Base-by-base conservation (phyloP, 352 stramenopile genomes). In the Pythium guiyangense region DNA sequence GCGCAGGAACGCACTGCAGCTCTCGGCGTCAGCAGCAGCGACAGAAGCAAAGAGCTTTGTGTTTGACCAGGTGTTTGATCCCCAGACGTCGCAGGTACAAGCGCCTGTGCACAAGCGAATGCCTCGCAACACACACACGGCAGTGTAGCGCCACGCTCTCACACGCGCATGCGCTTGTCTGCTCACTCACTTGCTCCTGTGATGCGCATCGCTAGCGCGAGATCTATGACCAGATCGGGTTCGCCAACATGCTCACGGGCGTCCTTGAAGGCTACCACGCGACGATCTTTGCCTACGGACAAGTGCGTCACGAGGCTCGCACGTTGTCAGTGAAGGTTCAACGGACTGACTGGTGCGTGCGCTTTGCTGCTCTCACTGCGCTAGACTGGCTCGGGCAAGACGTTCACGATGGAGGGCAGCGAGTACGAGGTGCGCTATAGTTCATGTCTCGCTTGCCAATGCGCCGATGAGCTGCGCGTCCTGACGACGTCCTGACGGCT, bases 341-440 rank as follows among this genome's bases (percentile, higher is more conserved):
- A n/a, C n/a, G n/a, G n/a, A n/a, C n/a, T n/a, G n/a, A n/a, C n/a
- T n/a, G n/a, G n/a, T n/a, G n/a, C n/a, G n/a, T n/a, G n/a, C n/a
- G n/a, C n/a, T n/a, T n/a, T n/a, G n/a, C n/a, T n/a, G n/a, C n/a
- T n/a, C n/a, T n/a, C n/a, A n/a, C n/a, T n/a, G 15, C n/a, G 18
- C 17, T 42, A 79, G 71, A 84, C 74, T 9, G 74, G 74, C 6
- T 84, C 74, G 0, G 74, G 74, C 22, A 84, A 84, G 52, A 84
- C 74, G n/a, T 84, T 76, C 54, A 81, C 70, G 9, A 84, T 84
- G 74, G 74, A 84, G 48, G 74, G 74, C 22, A 81, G 77, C 60
- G 70, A 84, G 47, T 84, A 84, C 57, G 74, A 84, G 61, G 74
- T 78, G 44, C 29, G 51, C 22, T 0, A 17, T 20, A n/a, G 25